phyloP scores from a whole-genome alignment of 2,329 filamentous ascomycete genomes.

The Whalleya microplaca region DNA sequence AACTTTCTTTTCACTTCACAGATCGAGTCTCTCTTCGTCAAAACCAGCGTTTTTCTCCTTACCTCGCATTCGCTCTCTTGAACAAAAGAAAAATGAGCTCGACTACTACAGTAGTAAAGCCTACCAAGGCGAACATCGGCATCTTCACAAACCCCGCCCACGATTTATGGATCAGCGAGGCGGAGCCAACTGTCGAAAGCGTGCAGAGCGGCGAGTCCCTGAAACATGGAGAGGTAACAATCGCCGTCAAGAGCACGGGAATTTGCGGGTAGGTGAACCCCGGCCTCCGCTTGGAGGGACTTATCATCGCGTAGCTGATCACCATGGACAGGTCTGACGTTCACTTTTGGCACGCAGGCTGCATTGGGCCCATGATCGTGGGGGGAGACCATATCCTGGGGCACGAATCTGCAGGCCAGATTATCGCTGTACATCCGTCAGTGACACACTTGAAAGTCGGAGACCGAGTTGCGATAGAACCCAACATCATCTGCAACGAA shows the following conservation, averaged over 20 bases:
- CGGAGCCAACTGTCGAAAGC: slow-evolving; percentile 75
- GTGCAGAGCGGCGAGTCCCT: slow-evolving; percentile 70
- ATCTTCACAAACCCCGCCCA: slow-evolving; percentile 95
- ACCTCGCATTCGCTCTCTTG: not conserved
- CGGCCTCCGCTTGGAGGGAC: not conserved
- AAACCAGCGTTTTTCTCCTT: not conserved
- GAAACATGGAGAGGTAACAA: slow-evolving; percentile 80
- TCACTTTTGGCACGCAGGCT: slow-evolving; percentile 95
- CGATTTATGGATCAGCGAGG: slow-evolving; percentile 84
- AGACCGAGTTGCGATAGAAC: slow-evolving; percentile 92
- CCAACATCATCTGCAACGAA: slow-evolving; percentile 87
- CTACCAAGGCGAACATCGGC: slow-evolving; percentile 85
- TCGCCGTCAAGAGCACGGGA: slow-evolving; percentile 90
- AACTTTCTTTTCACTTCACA: slow-evolving; percentile 14
- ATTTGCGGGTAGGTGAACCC: slow-evolving; percentile 77
- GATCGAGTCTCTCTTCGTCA: not conserved
- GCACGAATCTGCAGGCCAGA: slow-evolving; percentile 86
- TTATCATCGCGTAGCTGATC: slow-evolving; percentile 17
- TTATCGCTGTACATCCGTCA: slow-evolving; percentile 80
- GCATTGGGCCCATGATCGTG: slow-evolving; percentile 96
- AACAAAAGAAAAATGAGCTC: slow-evolving; percentile 31
- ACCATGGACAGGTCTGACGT: slow-evolving; percentile 72
- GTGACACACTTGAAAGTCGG: slow-evolving; percentile 79
- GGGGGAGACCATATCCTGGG: slow-evolving; percentile 87
- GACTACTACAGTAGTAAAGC: slow-evolving; percentile 41